Percentiles rank a stretch among this genome's conserved stretches.
phyloP scores from a whole-genome alignment of 495 filamentous ascomycete genomes.

The Aspergillus baeticus region DNA sequence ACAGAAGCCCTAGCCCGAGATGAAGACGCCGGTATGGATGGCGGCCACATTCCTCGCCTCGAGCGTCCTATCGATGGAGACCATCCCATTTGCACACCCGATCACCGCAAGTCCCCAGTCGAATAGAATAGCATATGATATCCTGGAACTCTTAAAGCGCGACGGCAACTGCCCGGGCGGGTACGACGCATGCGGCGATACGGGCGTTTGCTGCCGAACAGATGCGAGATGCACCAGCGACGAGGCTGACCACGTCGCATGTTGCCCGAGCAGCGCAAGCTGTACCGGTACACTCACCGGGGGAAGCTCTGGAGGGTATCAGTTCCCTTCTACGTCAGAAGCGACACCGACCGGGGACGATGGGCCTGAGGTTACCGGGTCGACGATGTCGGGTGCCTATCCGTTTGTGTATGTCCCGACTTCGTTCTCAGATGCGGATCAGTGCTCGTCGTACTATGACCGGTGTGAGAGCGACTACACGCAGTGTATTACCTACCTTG shows the following conservation, averaged over 20 bases:
- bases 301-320: constrained; percentile 28
- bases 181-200: constrained; percentile 51
- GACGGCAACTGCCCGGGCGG: constrained; percentile 50
- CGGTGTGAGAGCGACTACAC: constrained; percentile 64
- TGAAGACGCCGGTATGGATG: constrained; percentile 41
- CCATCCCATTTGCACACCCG: constrained; percentile 30
- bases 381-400: constrained; percentile 48
- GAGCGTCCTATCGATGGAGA: constrained; percentile 29
- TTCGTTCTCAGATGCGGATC: constrained; percentile 58
- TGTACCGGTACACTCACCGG: constrained; percentile 60
- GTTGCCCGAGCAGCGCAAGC: constrained; percentile 59
- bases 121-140: constrained; percentile 32
- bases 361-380: constrained; percentile 41
- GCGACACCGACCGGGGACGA: constrained; percentile 34
- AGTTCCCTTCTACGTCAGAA: constrained; percentile 33
- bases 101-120: constrained; percentile 19
- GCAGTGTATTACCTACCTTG: constrained; percentile 59
- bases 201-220: constrained; percentile 54
- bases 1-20: constrained; percentile 22
- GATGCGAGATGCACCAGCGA: constrained; percentile 58
- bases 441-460: constrained; percentile 65
- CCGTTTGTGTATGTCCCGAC: constrained; percentile 68
- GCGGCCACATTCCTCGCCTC: constrained; percentile 38
- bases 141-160: constrained; percentile 38
- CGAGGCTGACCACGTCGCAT: constrained; percentile 59